Percentiles rank a stretch among this genome's conserved stretches.
Evolutionary conservation across 2,329 filamentous ascomycete species (phyloP).

Genomic region (Truncatella angustata): DNA sequence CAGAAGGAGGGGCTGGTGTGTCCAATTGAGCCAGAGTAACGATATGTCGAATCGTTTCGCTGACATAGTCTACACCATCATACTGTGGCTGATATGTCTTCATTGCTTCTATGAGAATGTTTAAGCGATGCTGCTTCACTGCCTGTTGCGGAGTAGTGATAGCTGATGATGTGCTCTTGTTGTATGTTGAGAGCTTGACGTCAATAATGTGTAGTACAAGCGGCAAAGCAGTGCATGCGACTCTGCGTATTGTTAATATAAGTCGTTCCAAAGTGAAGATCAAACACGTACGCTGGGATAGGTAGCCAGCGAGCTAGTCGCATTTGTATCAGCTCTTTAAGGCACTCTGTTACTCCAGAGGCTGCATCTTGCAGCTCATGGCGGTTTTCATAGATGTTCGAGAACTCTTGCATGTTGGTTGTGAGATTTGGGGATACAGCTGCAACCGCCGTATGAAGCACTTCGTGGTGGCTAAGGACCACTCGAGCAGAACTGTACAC

Average conservation of each 20-base stretch:
- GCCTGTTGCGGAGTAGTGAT: conserved; percentile 32
- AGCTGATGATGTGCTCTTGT: conserved; percentile 15
- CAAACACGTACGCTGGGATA: conserved; percentile 41
- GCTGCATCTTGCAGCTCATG: conserved; percentile 44
- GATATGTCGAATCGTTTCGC: conserved; percentile 41
- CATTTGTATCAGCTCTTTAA: conserved; percentile 46
- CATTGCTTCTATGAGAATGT: conserved; percentile 44
- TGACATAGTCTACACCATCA: conserved; percentile 44
- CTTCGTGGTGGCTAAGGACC: conserved; percentile 45
- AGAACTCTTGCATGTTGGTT: conserved; percentile 29
- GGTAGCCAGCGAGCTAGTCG: conserved; percentile 44
- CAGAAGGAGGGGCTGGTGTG: conserved; percentile 15
- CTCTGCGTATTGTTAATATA: conserved; percentile 15
- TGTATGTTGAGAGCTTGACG: conserved; percentile 32
- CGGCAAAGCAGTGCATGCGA: conserved; percentile 35
- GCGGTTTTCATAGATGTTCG: conserved; percentile 37
- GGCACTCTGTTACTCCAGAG: conserved; percentile 40
- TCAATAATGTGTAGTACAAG: conserved; percentile 36
- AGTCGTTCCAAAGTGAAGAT: background rate
- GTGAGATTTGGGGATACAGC: conserved; percentile 32
- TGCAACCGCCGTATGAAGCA: conserved; percentile 41
- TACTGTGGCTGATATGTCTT: conserved; percentile 44
- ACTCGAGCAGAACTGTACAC: conserved; percentile 39
- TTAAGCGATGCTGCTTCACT: conserved; percentile 41
- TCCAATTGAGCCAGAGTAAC: conserved; percentile 40